These are phyloP conservation scores for Pseudogymnoascus sp. DNA, from an alignment of 2,329 filamentous ascomycete genomes.

Conservation along the genomic window DNA sequence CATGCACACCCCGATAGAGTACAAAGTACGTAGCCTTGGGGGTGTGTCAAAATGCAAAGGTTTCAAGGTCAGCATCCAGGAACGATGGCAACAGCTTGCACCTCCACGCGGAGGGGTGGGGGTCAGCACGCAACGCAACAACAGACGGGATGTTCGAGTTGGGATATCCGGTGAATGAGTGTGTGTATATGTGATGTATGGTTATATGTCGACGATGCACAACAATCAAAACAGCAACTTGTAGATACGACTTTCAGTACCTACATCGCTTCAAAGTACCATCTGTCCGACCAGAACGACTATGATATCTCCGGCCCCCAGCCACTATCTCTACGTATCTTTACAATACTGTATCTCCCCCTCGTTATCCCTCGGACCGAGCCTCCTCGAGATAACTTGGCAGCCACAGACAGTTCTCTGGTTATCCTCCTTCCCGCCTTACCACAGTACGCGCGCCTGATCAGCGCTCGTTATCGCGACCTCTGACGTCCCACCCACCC, in stretches of 20 bases:
- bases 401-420: neutral
- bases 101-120: neutral
- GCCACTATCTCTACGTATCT: neutral
- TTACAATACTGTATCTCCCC: neutral
- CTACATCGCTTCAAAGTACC: neutral
- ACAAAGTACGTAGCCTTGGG: neutral
- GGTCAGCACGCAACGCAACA: neutral
- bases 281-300: neutral
- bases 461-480: neutral
- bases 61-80: slow-evolving; percentile 1
- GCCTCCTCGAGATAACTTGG: neutral
- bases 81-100: neutral
- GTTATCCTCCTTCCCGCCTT: neutral
- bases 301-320: neutral
- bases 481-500: neutral
- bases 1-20: slow-evolving; percentile 3
- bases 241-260: neutral
- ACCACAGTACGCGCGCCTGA: neutral
- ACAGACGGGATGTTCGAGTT: neutral
- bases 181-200: neutral
- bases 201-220: neutral
- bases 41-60: neutral
- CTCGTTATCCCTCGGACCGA: neutral
- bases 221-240: neutral
- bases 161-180: neutral